Conservation (phyloP, 1,284 basidiomycete genomes). For the Calocybe gambosa region DNA sequence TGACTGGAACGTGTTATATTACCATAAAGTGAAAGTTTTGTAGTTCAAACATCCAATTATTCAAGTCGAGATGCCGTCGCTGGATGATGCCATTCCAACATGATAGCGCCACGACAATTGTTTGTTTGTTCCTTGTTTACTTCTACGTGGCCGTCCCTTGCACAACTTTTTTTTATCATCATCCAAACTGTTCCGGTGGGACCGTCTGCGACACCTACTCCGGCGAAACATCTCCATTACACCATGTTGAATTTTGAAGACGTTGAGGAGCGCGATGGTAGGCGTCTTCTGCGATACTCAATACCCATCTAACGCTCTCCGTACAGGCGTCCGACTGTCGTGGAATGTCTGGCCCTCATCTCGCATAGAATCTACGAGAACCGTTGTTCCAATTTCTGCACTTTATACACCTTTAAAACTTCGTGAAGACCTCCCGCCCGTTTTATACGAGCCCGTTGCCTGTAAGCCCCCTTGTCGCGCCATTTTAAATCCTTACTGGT, state of each 20-base stretch:
- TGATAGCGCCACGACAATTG: slow-evolving; percentile 17
- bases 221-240: slow-evolving; percentile 18
- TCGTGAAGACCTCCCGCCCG: slow-evolving; percentile 92
- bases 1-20: too few species aligned
- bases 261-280: slow-evolving; percentile 53
- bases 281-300: slow-evolving; percentile 8
- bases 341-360: slow-evolving; percentile 99
- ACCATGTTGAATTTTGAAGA: slow-evolving; percentile 47
- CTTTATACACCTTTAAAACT: slow-evolving; percentile 97
- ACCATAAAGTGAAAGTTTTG: not conserved
- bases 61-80: not conserved
- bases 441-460: slow-evolving; percentile 96
- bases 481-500: slow-evolving; percentile 98
- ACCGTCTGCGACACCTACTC: slow-evolving; percentile 24
- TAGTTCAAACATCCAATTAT: not conserved
- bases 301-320: slow-evolving; percentile 1
- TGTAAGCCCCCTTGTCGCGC: slow-evolving; percentile 98
- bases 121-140: slow-evolving; percentile 23
- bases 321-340: slow-evolving; percentile 78
- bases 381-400: slow-evolving; percentile 95
- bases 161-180: slow-evolving; percentile 11
- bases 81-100: not conserved
- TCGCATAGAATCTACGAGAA: slow-evolving; percentile 95
- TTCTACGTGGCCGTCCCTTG: slow-evolving; percentile 21
- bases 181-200: slow-evolving; percentile 18